Conservation (phyloP, 345 rosid genomes). For the Euphorbia tirucalli region DNA sequence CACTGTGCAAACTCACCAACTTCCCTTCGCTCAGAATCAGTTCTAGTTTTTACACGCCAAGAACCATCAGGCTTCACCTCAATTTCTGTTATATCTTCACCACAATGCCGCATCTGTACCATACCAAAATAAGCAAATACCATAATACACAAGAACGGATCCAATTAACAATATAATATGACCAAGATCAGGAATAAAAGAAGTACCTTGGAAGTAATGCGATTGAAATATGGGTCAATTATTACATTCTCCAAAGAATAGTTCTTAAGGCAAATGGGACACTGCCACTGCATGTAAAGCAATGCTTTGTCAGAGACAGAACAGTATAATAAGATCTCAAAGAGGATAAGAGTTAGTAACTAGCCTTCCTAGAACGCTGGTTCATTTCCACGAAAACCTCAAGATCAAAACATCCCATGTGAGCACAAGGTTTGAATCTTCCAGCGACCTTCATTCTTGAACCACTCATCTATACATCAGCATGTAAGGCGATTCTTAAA, state of each 20-base stretch:
- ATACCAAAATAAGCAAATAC: conserved; percentile 17
- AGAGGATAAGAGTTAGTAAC: conserved; percentile 20
- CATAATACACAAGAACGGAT: neutral
- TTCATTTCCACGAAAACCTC: conserved; percentile 93
- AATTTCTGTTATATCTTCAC: conserved; percentile 80
- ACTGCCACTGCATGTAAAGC: conserved; percentile 82
- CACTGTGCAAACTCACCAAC: conserved; percentile 77
- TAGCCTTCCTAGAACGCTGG: conserved; percentile 96
- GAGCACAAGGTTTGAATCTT: conserved; percentile 87
- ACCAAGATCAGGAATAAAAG: conserved; percentile 8
- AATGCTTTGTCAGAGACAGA: conserved; percentile 23
- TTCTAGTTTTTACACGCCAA: conserved; percentile 88
- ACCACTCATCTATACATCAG: conserved; percentile 72
- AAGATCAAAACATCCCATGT: conserved; percentile 98
- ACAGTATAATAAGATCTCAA: neutral
- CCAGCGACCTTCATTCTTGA: conserved; percentile 98
- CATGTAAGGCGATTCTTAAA: conserved; percentile 3
- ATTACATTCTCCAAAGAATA: conserved; percentile 79
- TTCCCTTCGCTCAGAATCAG: conserved; percentile 70
- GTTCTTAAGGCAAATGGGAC: conserved; percentile 91
- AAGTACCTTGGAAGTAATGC: conserved; percentile 69
- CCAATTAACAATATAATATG: neutral
- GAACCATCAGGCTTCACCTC: conserved; percentile 95
- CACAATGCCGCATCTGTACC: conserved; percentile 73
- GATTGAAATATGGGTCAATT: conserved; percentile 90